Conservation (phyloP, 2,329 filamentous ascomycete species). For the Curvularia spicifera region DNA sequence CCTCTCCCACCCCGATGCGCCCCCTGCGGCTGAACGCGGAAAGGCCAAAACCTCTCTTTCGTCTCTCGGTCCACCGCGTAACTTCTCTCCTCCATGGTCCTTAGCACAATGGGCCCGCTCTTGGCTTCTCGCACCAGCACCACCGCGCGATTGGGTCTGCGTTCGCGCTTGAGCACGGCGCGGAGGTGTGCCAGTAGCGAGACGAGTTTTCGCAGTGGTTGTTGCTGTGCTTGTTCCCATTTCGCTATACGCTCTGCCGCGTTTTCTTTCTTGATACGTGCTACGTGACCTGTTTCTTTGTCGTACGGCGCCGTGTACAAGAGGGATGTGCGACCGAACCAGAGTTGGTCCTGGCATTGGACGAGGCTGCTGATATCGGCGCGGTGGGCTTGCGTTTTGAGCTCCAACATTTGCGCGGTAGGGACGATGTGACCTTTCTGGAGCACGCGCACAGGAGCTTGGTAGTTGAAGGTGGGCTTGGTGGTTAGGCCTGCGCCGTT, state of each 20-base stretch:
- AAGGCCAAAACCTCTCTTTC: constrained; percentile 25
- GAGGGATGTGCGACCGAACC: constrained; percentile 40
- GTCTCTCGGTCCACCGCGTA: constrained; percentile 21
- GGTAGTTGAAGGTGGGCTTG: constrained; percentile 24
- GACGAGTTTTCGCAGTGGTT: constrained; percentile 31
- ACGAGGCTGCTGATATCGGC: constrained; percentile 12
- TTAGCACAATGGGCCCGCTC: constrained; percentile 22
- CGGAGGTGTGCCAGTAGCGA: constrained; percentile 25
- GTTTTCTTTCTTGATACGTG: constrained; percentile 25
- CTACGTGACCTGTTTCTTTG: constrained; percentile 18
- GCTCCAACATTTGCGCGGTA: constrained; percentile 31
- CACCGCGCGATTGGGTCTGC: constrained; percentile 19
- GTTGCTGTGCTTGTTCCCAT: constrained; percentile 35
- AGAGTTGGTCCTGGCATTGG: constrained; percentile 37
- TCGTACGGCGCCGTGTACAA: constrained; percentile 33
- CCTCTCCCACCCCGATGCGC: neutral
- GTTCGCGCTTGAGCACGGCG: constrained; percentile 20
- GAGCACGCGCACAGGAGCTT: constrained; percentile 28
- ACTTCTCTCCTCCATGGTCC: constrained; percentile 24
- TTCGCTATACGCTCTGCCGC: constrained; percentile 22
- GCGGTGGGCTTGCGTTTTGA: constrained; percentile 33
- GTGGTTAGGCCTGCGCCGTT: constrained; percentile 7
- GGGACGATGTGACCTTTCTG: constrained; percentile 36
- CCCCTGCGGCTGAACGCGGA: neutral
- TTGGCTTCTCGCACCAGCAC: constrained; percentile 29